Base-by-base conservation (phyloP, 73 alveolate genomes). In the Uronychia setigera region DNA sequence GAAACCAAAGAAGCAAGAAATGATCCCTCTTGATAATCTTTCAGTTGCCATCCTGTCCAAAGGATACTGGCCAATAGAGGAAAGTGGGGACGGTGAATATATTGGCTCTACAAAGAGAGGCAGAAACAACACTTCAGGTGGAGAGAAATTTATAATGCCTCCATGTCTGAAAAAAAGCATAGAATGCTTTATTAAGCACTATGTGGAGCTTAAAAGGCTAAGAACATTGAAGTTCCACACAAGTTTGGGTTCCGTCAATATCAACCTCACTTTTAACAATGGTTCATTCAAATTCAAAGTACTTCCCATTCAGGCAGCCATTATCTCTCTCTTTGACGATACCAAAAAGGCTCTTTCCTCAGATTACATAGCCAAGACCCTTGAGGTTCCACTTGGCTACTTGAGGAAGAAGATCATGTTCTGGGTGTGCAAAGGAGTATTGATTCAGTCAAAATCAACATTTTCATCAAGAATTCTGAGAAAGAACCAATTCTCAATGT, bases 391-490 rank as follows among this genome's bases (percentile, higher is more conserved):
- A 28, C 75, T 85, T 0, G 92, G 86, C 57, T 82, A 88, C 67
- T 88, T 95, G 32, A 93, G 93, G 83, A 94, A 94, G 79, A 92
- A 95, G 79, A 77, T 95, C 32, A 90, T 93, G 76, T 95, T 93
- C 74, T 95, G 99, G 99, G 88, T 90, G 29, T 88, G 94, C 60
- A 90, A 93, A 84, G 99, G 99, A 25, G 99, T 95, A 29, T 76
- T 95, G 81, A 87, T 67, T 46, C 92, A 92, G 83, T 75, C 78
- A 31, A 85, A 78, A 32, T 46, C 67, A 46, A 46, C 67, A 77
- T 77, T 26, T 77, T 77, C 76, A 85, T 74, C 29, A 31, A 85
- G 84, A 76, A 19, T 46, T 11, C 67, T 85, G 0, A 81, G 91
- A 0, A 85, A 83, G 27, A 35, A 77, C 29, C 91, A 76, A 30